Conservation (phyloP, 179 eudicot species). For the Pouteria campechiana region DNA sequence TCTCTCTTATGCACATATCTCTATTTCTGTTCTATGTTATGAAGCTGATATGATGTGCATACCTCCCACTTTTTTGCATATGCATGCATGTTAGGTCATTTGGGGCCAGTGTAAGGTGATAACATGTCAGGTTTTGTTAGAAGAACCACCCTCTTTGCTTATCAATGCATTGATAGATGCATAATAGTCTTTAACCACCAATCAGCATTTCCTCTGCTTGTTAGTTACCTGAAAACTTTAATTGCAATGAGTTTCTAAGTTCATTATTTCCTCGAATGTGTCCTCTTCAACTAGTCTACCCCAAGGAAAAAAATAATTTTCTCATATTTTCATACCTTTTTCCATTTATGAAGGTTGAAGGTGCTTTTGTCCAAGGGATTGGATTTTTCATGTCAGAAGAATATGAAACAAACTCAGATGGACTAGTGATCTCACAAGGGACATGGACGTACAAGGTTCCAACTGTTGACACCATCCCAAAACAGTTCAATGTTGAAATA, state of each 20-base stretch:
- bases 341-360: slow-evolving; percentile 64
- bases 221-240: too few species aligned
- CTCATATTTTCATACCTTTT: neutral
- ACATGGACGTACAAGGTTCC: slow-evolving; percentile 94
- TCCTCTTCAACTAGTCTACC: too few species aligned
- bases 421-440: slow-evolving; percentile 50
- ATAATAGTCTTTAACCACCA: too few species aligned
- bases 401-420: slow-evolving; percentile 49
- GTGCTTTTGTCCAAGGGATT: slow-evolving; percentile 89
- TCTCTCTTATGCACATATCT: neutral
- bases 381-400: slow-evolving; percentile 94
- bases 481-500: slow-evolving; percentile 59
- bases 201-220: too few species aligned
- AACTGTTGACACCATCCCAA: slow-evolving; percentile 75
- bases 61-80: too few species aligned
- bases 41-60: too few species aligned
- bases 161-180: too few species aligned
- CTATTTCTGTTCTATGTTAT: neutral
- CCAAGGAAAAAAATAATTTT: neutral
- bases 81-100: too few species aligned
- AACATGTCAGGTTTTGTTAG: neutral
- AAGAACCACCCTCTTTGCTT: too few species aligned
- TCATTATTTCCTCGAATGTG: too few species aligned
- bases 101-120: too few species aligned
- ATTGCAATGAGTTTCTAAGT: too few species aligned